Conservation (phyloP, 1,139 yeast species). For the Oligophagozyma castellii region DNA sequence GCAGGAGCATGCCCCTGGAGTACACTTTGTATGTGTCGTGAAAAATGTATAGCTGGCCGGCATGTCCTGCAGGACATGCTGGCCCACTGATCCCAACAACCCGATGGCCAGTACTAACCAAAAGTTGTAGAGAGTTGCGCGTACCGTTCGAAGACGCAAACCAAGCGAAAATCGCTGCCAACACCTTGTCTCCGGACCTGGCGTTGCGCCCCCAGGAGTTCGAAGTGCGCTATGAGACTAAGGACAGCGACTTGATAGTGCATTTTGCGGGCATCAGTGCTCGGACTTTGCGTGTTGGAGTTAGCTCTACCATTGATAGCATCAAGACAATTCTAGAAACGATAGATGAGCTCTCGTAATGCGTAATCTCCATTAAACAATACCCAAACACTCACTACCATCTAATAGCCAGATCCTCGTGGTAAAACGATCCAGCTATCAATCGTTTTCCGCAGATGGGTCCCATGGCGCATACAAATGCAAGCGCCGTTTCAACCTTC, state of each 20-base stretch:
- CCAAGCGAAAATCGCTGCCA: conserved; percentile 53
- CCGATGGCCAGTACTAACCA: too few relatives aligned
- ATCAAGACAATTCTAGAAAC: conserved; percentile 58
- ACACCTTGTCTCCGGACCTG: conserved; percentile 63
- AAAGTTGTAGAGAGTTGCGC: conserved; percentile 26
- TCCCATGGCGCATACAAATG: too few relatives aligned
- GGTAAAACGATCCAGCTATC: too few relatives aligned
- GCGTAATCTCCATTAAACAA: not conserved
- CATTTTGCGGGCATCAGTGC: conserved; percentile 44
- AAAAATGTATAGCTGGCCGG: too few relatives aligned
- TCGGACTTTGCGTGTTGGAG: conserved; percentile 55
- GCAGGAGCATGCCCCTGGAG: too few relatives aligned
- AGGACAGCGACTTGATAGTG: conserved; percentile 27
- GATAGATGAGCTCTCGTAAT: conserved; percentile 42
- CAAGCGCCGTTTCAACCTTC: too few relatives aligned
- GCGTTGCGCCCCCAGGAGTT: conserved; percentile 52
- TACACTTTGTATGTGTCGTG: too few relatives aligned
- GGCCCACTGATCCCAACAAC: too few relatives aligned
- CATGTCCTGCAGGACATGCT: too few relatives aligned
- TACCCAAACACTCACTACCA: too few relatives aligned
- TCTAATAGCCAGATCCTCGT: too few relatives aligned
- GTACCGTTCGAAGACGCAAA: conserved; percentile 48
- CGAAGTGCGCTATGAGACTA: conserved; percentile 29
- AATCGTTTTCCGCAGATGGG: too few relatives aligned
- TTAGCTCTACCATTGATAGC: conserved; percentile 52